Evolutionary conservation across 768 basidiomycete species (phyloP).

Genomic region (Calocera viscosa): DNA sequence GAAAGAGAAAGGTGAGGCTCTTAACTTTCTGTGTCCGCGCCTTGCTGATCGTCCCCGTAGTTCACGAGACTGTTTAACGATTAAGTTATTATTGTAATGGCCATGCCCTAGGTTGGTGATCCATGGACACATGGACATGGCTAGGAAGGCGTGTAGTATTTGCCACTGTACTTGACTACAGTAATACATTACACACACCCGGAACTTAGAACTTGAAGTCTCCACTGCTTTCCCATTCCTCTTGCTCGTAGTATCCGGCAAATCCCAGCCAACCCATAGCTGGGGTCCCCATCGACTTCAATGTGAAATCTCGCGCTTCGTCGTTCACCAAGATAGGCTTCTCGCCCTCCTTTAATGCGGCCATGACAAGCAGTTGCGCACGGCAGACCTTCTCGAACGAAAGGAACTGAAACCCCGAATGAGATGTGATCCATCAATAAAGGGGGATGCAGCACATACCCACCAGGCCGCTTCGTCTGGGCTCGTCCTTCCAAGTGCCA

Average conservation of each 20-base stretch:
- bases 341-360: background rate
- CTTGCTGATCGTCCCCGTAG: background rate
- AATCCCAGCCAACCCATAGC: conserved; percentile 2
- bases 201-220: background rate
- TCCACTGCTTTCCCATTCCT: background rate
- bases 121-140: no score
- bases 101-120: no score
- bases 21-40: background rate
- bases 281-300: background rate
- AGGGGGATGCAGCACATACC: background rate
- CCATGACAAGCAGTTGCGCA: background rate
- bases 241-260: conserved; percentile 1
- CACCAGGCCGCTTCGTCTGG: conserved; percentile 3
- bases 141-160: background rate
- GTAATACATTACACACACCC: no score
- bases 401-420: background rate
- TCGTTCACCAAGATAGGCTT: background rate
- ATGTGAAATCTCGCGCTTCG: background rate
- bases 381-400: conserved; percentile 4
- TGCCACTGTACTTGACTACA: no score
- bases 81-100: background rate
- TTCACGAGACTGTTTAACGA: background rate
- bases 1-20: background rate
- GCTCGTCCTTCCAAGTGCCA: background rate
- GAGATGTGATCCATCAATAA: background rate